These are phyloP conservation scores for Mycosarcoma maydis DNA, from an alignment of 1,284 basidiomycete genomes.

Conservation along the genomic window DNA sequence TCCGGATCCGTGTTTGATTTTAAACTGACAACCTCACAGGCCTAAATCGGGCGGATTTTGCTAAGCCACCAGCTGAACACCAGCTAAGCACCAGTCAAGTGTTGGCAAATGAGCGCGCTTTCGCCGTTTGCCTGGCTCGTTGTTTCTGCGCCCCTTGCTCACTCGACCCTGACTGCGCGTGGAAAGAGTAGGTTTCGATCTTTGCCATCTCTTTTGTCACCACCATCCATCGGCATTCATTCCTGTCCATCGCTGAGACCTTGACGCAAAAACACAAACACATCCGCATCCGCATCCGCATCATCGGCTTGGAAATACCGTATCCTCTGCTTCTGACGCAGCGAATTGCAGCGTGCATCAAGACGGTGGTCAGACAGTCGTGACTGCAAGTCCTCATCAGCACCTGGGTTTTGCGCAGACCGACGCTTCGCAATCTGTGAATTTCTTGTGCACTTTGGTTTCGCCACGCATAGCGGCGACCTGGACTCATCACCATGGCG, in stretches of 20 bases:
- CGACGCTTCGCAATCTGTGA: no score
- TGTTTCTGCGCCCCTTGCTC: slow-evolving; percentile 1
- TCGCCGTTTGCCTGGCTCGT: neutral
- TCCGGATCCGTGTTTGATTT: slow-evolving; percentile 22
- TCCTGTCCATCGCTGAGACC: no score
- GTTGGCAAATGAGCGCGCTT: neutral
- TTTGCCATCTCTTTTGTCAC: slow-evolving; percentile 1
- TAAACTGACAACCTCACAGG: neutral
- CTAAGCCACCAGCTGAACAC: no score
- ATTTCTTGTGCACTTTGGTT: no score
- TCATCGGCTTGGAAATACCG: no score
- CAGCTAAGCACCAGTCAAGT: slow-evolving; percentile 23
- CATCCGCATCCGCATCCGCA: no score
- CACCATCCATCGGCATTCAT: neutral
- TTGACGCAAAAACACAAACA: no score
- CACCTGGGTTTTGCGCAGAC: neutral
- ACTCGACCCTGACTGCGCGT: slow-evolving; percentile 14
- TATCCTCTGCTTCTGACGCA: no score
- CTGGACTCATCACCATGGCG: slow-evolving; percentile 49
- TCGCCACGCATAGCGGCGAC: slow-evolving; percentile 29
- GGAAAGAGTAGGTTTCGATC: no score
- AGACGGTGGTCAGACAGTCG: neutral
- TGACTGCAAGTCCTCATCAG: neutral
- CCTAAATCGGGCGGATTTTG: slow-evolving; percentile 15
- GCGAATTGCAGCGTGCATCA: no score